Percentiles rank a stretch among this genome's conserved stretches.
phyloP scores from a whole-genome alignment of 176 grass and related monocot species.

The Echinochloa phyllopogon region DNA sequence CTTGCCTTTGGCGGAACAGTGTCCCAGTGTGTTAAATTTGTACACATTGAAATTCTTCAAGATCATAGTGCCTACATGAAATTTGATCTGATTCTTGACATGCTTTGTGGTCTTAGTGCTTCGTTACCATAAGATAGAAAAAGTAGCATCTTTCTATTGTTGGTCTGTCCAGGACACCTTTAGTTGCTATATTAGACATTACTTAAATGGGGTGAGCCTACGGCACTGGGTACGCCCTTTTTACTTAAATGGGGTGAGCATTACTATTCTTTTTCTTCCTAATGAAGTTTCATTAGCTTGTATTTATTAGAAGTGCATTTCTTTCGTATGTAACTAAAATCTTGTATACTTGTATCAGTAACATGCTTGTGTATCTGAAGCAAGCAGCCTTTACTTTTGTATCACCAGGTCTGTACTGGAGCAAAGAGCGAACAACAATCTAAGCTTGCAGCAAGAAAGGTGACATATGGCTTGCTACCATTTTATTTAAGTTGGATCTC shows the following conservation, averaged over 20 bases:
- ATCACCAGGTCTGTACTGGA: constrained; percentile 85
- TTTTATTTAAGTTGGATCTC: constrained; percentile 25
- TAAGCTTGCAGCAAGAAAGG: constrained; percentile 98
- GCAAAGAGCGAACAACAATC: constrained; percentile 93
- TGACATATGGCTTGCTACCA: constrained; percentile 29
- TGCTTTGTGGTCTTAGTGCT: not conserved
- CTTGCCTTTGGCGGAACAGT: not conserved
- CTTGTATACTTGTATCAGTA: not conserved
- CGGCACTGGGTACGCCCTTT: no score
- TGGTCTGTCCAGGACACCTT: not conserved
- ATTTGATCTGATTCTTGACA: constrained; percentile 2
- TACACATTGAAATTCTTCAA: not conserved
- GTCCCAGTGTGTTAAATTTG: not conserved
- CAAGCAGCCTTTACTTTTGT: not conserved
- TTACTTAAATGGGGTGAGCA: no score
- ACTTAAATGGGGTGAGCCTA: no score
- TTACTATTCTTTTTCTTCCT: not conserved
- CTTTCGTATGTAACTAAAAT: not conserved
- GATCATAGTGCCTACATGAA: not conserved
- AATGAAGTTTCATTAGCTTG: not conserved
- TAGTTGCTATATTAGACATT: not conserved
- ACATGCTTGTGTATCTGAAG: constrained; percentile 5
- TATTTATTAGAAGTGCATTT: not conserved
- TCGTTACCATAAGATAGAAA: not conserved
- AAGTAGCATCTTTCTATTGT: not conserved